Evolutionary conservation across 176 grass and related monocot genomes (phyloP), one percentile per base, ranked within the genome.

Genomic region (Poa pratensis): DNA sequence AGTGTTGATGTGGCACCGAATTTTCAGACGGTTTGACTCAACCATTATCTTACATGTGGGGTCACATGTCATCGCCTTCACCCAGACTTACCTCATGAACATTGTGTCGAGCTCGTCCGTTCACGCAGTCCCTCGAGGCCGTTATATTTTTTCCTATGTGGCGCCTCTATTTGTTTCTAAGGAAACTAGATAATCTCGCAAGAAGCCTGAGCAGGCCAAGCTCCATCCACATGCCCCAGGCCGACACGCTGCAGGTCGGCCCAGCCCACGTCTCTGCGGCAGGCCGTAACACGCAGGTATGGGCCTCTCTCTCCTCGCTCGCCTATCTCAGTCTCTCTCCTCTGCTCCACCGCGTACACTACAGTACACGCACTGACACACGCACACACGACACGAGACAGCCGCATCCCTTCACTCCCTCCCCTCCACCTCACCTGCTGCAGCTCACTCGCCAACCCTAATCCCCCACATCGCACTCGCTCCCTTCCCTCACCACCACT

Each of bases 401-500:
- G 78, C 66, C 37, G 69, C 81, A 50, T 80, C 78, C 42, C 76
- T 39, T 79, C 77, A 11, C 57, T 60, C 71, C 62, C 2, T 42
- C 40, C 40, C 40, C 40, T 51, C 18, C 53, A 28, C 52, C 30
- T 26, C 80, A n/a, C 66, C 80, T 42, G 37, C 53, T 46, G 18
- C 81, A 5, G 54, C 81, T 62, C n/a, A n/a, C n/a, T n/a, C 37
- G 53, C 69, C 70, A 75, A 63, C 70, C 82, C 82, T 75, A 84
- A 75, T 63, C 18, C 70, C 57, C 54, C 55, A 58, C 15, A 53
- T 58, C 51, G 66, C 66, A 24, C 64, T 23, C n/a, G 17, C 43
- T 11, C 43, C 0, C 37, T 43, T 18, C 12, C 68, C 11, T 3
- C 43, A 19, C 19, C 49, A n/a, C 66, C 66, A 14, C 53, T 49